A percentile compares a stretch with the other conserved stretches of the same genome.
phyloP scores from a whole-genome alignment of 2,329 filamentous ascomycete genomes.

The Zasmidium cellare region DNA sequence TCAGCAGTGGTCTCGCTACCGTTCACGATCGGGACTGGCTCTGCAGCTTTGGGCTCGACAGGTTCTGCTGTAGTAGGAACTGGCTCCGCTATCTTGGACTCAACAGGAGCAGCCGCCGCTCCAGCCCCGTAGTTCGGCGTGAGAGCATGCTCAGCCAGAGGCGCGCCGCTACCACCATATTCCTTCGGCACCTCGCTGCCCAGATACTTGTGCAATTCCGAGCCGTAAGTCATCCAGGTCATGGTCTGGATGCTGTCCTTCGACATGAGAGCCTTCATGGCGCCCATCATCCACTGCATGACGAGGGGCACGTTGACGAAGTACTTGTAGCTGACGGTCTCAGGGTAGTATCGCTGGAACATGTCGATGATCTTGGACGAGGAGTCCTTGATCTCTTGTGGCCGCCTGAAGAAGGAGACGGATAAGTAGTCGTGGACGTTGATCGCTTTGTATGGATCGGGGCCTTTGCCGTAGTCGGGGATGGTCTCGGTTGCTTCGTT shows the following conservation, averaged over 20 bases:
- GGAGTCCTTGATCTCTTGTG: conserved; percentile 72
- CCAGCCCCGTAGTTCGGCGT: conserved; percentile 39
- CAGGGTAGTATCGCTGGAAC: conserved; percentile 82
- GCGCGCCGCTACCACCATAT: conserved; percentile 73
- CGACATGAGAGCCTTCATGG: conserved; percentile 48
- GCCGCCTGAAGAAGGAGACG: conserved; percentile 82
- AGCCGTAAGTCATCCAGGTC: conserved; percentile 58
- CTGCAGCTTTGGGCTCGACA: not conserved
- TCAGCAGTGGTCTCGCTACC: conserved; percentile 6
- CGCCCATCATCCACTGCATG: conserved; percentile 73
- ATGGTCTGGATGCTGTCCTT: conserved; percentile 53
- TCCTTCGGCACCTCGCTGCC: conserved; percentile 67
- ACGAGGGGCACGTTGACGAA: conserved; percentile 90
- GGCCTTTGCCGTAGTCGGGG: conserved; percentile 63
- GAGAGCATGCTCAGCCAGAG: conserved; percentile 47
- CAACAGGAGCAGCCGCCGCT: not conserved
- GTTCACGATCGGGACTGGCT: not conserved
- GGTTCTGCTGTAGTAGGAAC: not conserved
- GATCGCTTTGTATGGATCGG: conserved; percentile 84
- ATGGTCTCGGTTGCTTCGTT: conserved; percentile 67
- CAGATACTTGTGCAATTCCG: conserved; percentile 65
- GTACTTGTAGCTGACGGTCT: conserved; percentile 87
- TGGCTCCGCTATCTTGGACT: conserved; percentile 1
- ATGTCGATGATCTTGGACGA: conserved; percentile 78
- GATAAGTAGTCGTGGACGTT: conserved; percentile 93